These are phyloP conservation scores for Jamesozyma piceae DNA, from an alignment of 805 yeast genomes.

Conservation along the genomic window DNA sequence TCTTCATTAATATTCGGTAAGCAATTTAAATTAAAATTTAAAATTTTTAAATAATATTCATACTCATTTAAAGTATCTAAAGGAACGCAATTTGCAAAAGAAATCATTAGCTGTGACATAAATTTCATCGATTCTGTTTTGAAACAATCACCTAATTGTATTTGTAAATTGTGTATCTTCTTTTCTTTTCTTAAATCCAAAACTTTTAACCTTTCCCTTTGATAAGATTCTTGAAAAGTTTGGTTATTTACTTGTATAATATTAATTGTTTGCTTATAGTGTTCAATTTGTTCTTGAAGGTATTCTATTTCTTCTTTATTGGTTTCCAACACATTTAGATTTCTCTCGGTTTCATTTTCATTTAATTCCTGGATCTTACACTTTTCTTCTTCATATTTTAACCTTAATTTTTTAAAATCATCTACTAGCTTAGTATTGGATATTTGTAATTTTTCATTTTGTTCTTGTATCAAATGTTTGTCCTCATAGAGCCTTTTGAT, in stretches of 20 bases:
- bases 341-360: background rate
- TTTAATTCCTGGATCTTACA: background rate
- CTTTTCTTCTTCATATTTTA: background rate
- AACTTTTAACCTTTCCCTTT: constrained; percentile 21
- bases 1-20: background rate
- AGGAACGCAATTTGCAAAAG: constrained; percentile 16
- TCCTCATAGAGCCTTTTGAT: background rate
- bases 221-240: constrained; percentile 15
- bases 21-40: constrained; percentile 4
- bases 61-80: constrained; percentile 13
- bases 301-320: background rate
- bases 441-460: background rate
- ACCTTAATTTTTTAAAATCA: background rate
- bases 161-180: constrained; percentile 9
- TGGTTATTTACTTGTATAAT: constrained; percentile 3
- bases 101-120: constrained; percentile 23
- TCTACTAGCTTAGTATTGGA: background rate
- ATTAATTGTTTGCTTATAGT: background rate
- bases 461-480: background rate
- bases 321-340: background rate
- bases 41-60: constrained; percentile 11
- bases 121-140: constrained; percentile 21
- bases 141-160: constrained; percentile 16
- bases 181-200: constrained; percentile 17
- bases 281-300: background rate